Conservation (phyloP, 2,329 filamentous ascomycete genomes). For the Colletotrichum sp. region DNA sequence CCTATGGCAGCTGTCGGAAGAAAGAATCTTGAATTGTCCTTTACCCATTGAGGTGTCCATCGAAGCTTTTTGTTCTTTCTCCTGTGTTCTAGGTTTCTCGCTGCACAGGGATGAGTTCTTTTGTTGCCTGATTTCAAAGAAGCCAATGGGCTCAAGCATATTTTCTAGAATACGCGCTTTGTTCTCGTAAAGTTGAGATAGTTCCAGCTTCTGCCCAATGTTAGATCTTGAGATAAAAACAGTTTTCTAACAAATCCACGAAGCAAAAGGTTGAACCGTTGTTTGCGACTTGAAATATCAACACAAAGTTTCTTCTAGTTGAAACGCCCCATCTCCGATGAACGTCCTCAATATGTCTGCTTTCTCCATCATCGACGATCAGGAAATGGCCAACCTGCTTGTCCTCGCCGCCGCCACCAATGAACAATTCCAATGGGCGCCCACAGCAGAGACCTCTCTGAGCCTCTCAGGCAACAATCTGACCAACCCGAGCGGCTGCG, state of each 20-base stretch:
- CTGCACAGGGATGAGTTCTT: neutral
- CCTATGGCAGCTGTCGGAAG: neutral
- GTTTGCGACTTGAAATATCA: neutral
- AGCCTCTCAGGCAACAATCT: neutral
- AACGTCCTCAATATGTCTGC: neutral
- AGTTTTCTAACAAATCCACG: neutral
- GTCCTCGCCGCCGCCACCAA: neutral
- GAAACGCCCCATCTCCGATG: neutral
- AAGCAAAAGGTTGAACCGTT: neutral
- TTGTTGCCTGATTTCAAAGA: neutral
- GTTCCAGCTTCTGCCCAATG: neutral
- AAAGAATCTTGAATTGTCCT: neutral
- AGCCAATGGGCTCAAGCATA: accelerated
- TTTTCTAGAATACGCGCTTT: neutral
- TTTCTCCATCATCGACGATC: neutral
- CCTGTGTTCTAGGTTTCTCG: neutral
- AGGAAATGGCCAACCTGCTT: neutral
- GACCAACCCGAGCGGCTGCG: neutral
- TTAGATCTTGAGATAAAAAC: neutral
- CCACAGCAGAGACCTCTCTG: neutral
- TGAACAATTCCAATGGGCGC: neutral
- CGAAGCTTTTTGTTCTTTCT: neutral
- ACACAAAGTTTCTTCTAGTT: neutral
- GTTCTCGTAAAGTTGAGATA: neutral
- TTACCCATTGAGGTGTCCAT: neutral